Evolutionary conservation across 1,284 basidiomycete genomes (phyloP).

Genomic region (Cryptococcus hybrid): DNA sequence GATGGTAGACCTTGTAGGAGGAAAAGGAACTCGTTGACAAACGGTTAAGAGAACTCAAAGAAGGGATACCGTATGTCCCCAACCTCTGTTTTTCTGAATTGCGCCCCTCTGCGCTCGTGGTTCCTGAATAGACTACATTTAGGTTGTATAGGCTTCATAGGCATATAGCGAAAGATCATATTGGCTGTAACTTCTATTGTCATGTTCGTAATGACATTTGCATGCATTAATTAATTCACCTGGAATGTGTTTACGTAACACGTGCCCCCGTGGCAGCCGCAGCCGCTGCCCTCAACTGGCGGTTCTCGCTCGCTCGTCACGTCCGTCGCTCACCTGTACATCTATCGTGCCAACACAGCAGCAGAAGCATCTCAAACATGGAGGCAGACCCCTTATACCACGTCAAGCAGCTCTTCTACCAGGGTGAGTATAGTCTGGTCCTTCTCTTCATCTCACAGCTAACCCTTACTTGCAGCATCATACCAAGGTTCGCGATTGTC

Average conservation of each 20-base stretch:
- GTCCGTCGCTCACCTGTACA: too few species aligned
- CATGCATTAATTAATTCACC: too few species aligned
- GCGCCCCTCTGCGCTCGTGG: too few species aligned
- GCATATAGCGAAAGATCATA: too few species aligned
- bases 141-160: background rate
- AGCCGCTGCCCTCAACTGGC: background rate
- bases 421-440: constrained; percentile 55
- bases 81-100: constrained; percentile 41
- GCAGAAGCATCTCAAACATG: constrained; percentile 32
- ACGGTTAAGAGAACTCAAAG: constrained; percentile 27
- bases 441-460: background rate
- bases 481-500: constrained; percentile 39
- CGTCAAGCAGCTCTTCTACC: constrained; percentile 78
- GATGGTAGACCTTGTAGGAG: constrained; percentile 15
- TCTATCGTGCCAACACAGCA: background rate
- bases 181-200: too few species aligned
- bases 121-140: background rate
- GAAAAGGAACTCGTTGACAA: constrained; percentile 42
- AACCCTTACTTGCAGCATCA: constrained; percentile 32
- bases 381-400: constrained; percentile 78
- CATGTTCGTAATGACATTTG: too few species aligned
- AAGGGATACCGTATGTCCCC: constrained; percentile 33
- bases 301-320: background rate
- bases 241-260: too few species aligned
- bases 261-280: too few species aligned